These are phyloP conservation scores for Ogataea trehaloabstinens DNA, from an alignment of 805 yeast genomes.

Conservation along the genomic window DNA sequence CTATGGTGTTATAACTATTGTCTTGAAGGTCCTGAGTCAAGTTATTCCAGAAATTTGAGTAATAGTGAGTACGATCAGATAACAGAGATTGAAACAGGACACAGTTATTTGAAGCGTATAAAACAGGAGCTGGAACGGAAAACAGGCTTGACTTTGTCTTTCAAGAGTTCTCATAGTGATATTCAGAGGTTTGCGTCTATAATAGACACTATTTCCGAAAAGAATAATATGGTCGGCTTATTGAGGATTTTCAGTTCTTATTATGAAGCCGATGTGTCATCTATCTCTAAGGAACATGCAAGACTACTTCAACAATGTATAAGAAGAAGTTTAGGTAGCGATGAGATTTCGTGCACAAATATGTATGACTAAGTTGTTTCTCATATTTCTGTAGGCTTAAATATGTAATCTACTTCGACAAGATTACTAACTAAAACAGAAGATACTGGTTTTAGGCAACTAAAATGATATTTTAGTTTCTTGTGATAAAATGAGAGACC, in stretches of 20 bases:
- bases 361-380: slow-evolving; percentile 41
- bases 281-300: slow-evolving; percentile 50
- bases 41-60: slow-evolving; percentile 19
- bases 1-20: slow-evolving; percentile 48
- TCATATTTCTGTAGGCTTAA: no score
- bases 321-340: slow-evolving; percentile 49
- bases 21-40: slow-evolving; percentile 46
- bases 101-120: slow-evolving; percentile 44
- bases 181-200: slow-evolving; percentile 34
- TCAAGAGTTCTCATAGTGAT: slow-evolving; percentile 1
- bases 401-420: no score
- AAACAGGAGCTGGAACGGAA: slow-evolving; percentile 32
- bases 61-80: slow-evolving; percentile 4
- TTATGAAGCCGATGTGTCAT: slow-evolving; percentile 44
- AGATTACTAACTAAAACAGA: no score
- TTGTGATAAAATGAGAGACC: no score
- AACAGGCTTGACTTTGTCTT: slow-evolving; percentile 13
- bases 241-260: slow-evolving; percentile 37
- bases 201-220: slow-evolving; percentile 30
- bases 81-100: slow-evolving; percentile 45
- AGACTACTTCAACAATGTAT: slow-evolving; percentile 47
- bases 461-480: no score
- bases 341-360: slow-evolving; percentile 41
- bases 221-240: slow-evolving; percentile 51
- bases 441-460: no score